phyloP scores from a whole-genome alignment of 2,329 filamentous ascomycete species.

The Sporothrix phasma region DNA sequence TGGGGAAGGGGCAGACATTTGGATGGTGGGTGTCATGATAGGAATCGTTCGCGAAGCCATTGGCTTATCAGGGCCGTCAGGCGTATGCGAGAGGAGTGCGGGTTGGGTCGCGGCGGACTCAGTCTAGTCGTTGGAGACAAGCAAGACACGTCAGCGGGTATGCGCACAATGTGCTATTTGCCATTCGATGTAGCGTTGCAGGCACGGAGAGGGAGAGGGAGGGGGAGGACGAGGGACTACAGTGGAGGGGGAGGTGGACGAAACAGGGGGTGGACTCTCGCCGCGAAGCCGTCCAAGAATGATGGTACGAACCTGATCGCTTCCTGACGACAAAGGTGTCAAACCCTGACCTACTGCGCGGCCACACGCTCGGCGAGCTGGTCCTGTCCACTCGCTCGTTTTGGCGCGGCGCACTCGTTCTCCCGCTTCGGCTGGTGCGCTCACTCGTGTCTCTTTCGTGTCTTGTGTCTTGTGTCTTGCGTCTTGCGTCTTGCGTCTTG shows the following conservation, averaged over 20 bases:
- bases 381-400: background rate
- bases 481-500: too few relatives aligned
- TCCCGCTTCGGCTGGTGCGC: too few relatives aligned
- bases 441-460: background rate
- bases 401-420: background rate
- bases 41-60: conserved; percentile 47
- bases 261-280: background rate
- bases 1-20: conserved; percentile 48
- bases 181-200: background rate
- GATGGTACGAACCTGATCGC: conserved; percentile 13
- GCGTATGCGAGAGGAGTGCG: conserved; percentile 34
- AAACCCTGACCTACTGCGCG: background rate
- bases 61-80: conserved; percentile 34
- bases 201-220: background rate
- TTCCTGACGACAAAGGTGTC: background rate
- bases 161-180: background rate
- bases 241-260: background rate
- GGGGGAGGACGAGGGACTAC: background rate
- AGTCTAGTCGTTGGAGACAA: conserved; percentile 19
- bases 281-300: background rate
- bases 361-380: background rate
- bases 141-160: background rate
- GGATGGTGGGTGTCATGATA: conserved; percentile 46
- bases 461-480: too few relatives aligned
- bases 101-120: conserved; percentile 46